phyloP scores from a whole-genome alignment of 1,284 basidiomycete species.

The Entoloma clypeatum region DNA sequence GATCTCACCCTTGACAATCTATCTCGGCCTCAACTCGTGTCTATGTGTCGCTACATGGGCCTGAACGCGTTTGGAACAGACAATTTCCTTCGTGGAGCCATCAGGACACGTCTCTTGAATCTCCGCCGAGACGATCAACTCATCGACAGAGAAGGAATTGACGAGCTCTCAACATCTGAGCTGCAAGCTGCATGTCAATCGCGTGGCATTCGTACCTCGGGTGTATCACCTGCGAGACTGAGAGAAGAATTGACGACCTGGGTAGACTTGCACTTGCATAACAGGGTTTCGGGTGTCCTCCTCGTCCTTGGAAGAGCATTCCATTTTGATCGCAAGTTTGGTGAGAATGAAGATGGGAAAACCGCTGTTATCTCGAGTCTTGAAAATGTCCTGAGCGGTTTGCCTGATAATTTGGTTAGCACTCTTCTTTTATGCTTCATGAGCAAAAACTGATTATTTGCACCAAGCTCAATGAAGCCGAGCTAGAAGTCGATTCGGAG shows the following conservation, averaged over 20 bases:
- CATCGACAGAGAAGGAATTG: slow-evolving; percentile 87
- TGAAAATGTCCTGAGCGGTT: slow-evolving; percentile 86
- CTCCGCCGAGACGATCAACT: slow-evolving; percentile 92
- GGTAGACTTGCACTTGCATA: slow-evolving; percentile 90
- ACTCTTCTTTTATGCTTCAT: slow-evolving; percentile 1
- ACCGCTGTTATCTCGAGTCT: slow-evolving; percentile 75
- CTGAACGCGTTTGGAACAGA: slow-evolving; percentile 99
- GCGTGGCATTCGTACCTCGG: slow-evolving; percentile 87
- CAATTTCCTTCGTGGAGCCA: slow-evolving; percentile 94
- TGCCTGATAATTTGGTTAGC: slow-evolving; percentile 92
- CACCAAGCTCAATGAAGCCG: slow-evolving; percentile 87
- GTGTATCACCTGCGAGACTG: slow-evolving; percentile 79
- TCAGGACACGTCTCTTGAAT: slow-evolving; percentile 81
- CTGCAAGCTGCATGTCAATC: slow-evolving; percentile 92
- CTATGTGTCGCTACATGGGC: slow-evolving; percentile 97
- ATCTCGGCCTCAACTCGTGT: slow-evolving; percentile 94
- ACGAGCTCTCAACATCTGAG: slow-evolving; percentile 87
- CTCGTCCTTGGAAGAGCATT: slow-evolving; percentile 93
- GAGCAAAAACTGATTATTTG: slow-evolving; percentile 15
- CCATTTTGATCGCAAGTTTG: slow-evolving; percentile 80
- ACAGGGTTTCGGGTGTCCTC: slow-evolving; percentile 89
- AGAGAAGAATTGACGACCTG: slow-evolving; percentile 90
- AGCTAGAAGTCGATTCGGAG: slow-evolving; percentile 92
- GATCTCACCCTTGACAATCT: slow-evolving; percentile 98
- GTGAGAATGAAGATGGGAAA: slow-evolving; percentile 74